phyloP scores from a whole-genome alignment of 495 filamentous ascomycete genomes.

The Penicillium cataractarum region DNA sequence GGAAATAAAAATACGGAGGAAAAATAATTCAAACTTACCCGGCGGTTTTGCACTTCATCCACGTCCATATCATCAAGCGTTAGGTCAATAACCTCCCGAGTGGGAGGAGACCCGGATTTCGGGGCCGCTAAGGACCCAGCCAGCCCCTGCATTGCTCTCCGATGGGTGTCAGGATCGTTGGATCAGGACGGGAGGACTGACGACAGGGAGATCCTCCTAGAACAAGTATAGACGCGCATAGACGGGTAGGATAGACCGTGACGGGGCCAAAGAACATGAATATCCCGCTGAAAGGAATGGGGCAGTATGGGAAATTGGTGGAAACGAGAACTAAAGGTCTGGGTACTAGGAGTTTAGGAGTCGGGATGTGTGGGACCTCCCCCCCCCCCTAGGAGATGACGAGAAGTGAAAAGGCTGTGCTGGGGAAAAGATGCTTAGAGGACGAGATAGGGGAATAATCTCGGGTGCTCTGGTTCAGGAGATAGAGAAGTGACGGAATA shows the following conservation, averaged over 20 bases:
- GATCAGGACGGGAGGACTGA: neutral
- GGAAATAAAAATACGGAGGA: neutral
- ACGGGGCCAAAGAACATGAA: neutral
- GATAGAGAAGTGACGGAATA: neutral
- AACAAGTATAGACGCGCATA: neutral
- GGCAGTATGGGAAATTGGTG: too few relatives aligned
- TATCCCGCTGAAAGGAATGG: neutral
- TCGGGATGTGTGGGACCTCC: neutral
- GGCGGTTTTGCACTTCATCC: neutral
- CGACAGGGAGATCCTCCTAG: neutral
- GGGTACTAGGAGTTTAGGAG: neutral
- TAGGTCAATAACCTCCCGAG: constrained; percentile 2
- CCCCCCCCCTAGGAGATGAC: neutral
- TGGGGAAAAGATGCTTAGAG: neutral
- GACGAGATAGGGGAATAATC: neutral
- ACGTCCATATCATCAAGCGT: constrained; percentile 1
- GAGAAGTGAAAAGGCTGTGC: neutral
- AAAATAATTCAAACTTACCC: neutral
- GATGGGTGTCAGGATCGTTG: neutral
- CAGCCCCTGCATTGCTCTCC: neutral
- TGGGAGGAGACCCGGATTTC: neutral
- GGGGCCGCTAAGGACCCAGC: constrained; percentile 2
- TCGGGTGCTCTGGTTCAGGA: neutral
- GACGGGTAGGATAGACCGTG: neutral
- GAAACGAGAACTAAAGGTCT: neutral